Conservation (phyloP, 179 eudicot genomes). For the Silene coronaria region DNA sequence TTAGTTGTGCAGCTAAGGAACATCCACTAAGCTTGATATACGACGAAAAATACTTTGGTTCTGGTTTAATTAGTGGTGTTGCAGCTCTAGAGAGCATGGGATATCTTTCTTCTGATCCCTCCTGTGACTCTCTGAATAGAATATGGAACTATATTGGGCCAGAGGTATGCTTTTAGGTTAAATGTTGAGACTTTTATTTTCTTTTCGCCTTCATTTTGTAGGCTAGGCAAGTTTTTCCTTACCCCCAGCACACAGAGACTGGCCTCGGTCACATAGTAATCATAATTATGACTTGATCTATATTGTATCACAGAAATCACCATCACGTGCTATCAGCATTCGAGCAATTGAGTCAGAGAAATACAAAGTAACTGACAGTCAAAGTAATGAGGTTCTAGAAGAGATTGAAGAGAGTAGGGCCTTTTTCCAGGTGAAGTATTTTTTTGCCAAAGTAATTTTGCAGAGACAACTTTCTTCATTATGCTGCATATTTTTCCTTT, state of each 20-base stretch:
- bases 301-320: constrained; percentile 47
- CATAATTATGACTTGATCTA: not conserved
- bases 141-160: constrained; percentile 84
- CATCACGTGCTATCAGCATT: constrained; percentile 60
- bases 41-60: constrained; percentile 75
- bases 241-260: not conserved
- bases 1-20: constrained; percentile 79
- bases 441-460: not conserved
- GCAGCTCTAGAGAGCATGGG: constrained; percentile 56
- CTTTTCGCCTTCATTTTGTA: not conserved
- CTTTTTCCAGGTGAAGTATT: constrained; percentile 72
- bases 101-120: constrained; percentile 48
- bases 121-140: constrained; percentile 42
- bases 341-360: constrained; percentile 84
- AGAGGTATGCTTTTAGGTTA: constrained; percentile 46
- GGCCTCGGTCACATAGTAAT: not conserved
- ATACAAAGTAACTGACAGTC: constrained; percentile 71
- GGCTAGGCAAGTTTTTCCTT: not conserved
- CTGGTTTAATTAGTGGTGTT: constrained; percentile 48
- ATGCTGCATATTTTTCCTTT: not conserved
- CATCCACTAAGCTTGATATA: constrained; percentile 70
- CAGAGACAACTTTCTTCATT: constrained; percentile 6
- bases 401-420: constrained; percentile 98
- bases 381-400: constrained; percentile 70
- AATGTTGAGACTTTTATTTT: not conserved